Evolutionary conservation across 306 rosid species (phyloP).

Genomic region (Fragaria iinumae): DNA sequence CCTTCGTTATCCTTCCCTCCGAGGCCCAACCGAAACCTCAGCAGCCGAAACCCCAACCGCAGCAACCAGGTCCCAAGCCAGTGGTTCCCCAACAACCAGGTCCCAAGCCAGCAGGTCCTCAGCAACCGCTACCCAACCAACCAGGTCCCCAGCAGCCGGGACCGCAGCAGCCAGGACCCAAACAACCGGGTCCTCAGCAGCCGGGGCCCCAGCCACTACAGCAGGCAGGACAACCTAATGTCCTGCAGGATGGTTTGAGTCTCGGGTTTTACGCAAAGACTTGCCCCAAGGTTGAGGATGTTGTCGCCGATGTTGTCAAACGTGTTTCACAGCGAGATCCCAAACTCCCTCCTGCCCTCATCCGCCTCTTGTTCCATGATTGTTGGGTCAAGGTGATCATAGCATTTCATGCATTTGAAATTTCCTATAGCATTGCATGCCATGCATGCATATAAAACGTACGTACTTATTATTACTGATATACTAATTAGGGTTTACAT

Average conservation of each 20-base stretch:
- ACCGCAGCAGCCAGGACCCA: no score
- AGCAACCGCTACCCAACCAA: no score
- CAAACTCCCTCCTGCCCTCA: conserved; percentile 27
- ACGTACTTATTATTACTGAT: background rate
- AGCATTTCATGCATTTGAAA: background rate
- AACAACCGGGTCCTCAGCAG: no score
- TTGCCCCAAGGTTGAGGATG: conserved; percentile 51
- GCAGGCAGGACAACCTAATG: no score
- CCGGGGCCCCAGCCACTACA: no score
- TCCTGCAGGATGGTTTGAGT: no score
- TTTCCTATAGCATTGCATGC: background rate
- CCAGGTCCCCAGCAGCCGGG: no score
- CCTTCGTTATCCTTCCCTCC: conserved; percentile 6
- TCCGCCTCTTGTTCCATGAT: conserved; percentile 73
- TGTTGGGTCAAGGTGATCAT: conserved; percentile 61
- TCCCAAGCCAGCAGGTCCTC: no score
- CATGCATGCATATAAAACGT: background rate
- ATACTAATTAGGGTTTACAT: background rate
- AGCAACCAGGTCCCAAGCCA: no score
- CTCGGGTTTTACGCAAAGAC: conserved; percentile 31
- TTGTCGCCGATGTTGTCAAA: conserved; percentile 24
- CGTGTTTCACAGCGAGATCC: conserved; percentile 15
- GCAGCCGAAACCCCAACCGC: no score
- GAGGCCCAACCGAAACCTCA: background rate
- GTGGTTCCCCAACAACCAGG: no score